phyloP scores from a whole-genome alignment of 2,329 filamentous ascomycete species.

The Phoma herbarum region DNA sequence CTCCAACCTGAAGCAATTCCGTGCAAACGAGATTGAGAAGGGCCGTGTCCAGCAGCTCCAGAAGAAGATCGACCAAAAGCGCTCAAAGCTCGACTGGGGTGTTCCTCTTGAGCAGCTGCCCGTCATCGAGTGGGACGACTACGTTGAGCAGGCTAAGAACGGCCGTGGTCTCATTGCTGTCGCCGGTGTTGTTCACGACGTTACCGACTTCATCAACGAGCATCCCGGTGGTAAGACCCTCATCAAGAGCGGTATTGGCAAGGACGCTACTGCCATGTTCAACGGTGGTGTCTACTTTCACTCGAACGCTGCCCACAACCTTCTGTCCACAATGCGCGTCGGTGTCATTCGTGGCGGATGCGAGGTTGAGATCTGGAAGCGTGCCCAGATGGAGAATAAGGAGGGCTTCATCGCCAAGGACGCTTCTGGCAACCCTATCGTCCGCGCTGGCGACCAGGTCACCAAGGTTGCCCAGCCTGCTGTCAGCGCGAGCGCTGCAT shows the following conservation, averaged over 20 bases:
- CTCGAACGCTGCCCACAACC: constrained; percentile 55
- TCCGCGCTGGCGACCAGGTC: constrained; percentile 84
- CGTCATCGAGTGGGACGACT: constrained; percentile 57
- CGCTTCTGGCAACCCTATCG: constrained; percentile 79
- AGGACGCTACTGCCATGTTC: constrained; percentile 56
- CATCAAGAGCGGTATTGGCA: constrained; percentile 54
- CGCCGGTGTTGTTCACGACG: constrained; percentile 55
- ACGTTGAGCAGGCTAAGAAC: constrained; percentile 54
- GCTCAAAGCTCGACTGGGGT: constrained; percentile 55
- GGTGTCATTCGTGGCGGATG: constrained; percentile 55
- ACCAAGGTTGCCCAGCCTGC: constrained; percentile 84
- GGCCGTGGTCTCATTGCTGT: constrained; percentile 54
- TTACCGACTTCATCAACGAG: constrained; percentile 55
- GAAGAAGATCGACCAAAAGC: constrained; percentile 58
- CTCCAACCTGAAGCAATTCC: constrained; percentile 56
- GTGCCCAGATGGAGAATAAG: constrained; percentile 63
- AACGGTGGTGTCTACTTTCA: constrained; percentile 56
- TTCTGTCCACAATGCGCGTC: constrained; percentile 55
- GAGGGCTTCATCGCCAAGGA: constrained; percentile 83
- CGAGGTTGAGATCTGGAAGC: constrained; percentile 58
- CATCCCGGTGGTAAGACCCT: constrained; percentile 56
- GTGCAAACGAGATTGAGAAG: constrained; percentile 56
- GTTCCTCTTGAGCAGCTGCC: constrained; percentile 55
- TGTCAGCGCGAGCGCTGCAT: constrained; percentile 85
- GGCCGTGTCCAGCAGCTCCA: constrained; percentile 55